phyloP scores from a whole-genome alignment of 2,329 filamentous ascomycete genomes.

The Clonostachys solani region DNA sequence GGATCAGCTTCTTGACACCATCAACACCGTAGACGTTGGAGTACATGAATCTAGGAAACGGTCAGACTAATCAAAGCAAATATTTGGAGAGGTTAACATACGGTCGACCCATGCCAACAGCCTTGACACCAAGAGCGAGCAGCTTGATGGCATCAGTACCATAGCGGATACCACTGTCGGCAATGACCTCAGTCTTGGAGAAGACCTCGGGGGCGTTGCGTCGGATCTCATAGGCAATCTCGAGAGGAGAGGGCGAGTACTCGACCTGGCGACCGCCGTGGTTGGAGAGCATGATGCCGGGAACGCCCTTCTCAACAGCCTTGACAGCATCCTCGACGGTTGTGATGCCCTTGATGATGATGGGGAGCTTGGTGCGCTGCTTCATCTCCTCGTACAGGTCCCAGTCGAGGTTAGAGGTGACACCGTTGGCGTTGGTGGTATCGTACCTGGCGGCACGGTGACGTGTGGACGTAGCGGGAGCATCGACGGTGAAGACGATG shows the following conservation, averaged over 20 bases:
- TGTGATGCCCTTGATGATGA: constrained; percentile 34
- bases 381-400: constrained; percentile 27
- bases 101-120: constrained; percentile 41
- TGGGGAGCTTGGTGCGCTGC: constrained; percentile 26
- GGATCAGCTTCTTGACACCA: constrained; percentile 37
- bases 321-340: constrained; percentile 26
- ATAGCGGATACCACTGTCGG: constrained; percentile 37
- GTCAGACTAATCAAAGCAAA: no score
- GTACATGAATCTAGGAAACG: constrained; percentile 32
- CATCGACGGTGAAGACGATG: constrained; percentile 32
- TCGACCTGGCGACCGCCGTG: constrained; percentile 37
- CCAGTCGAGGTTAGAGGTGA: constrained; percentile 18
- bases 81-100: constrained; percentile 3
- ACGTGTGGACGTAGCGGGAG: constrained; percentile 29
- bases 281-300: constrained; percentile 34
- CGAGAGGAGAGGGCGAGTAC: constrained; percentile 27
- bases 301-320: constrained; percentile 18
- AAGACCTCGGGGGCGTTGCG: constrained; percentile 28
- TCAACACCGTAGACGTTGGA: constrained; percentile 44
- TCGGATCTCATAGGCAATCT: constrained; percentile 33
- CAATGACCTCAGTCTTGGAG: constrained; percentile 28
- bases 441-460: constrained; percentile 33
- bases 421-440: constrained; percentile 25
- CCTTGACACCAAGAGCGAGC: constrained; percentile 35
- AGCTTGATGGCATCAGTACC: constrained; percentile 35